Evolutionary conservation across 805 yeast species (phyloP).

Genomic region (Ogataea angusta): DNA sequence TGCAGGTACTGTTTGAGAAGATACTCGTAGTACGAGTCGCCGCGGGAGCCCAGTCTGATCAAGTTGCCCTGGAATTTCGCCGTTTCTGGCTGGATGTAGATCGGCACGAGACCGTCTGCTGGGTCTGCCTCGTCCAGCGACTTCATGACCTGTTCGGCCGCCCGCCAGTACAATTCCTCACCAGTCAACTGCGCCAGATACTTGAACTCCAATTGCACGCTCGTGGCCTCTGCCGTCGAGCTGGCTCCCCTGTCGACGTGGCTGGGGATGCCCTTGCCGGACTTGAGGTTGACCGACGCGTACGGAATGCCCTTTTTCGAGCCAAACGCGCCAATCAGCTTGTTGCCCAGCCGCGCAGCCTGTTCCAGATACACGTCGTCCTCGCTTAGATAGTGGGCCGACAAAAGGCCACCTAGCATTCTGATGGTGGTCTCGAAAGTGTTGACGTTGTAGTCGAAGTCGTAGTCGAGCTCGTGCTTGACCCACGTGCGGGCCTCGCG

Average conservation of each 20-base stretch:
- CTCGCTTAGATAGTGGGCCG: conserved; percentile 69
- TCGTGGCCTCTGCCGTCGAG: conserved; percentile 86
- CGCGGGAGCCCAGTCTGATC: conserved; percentile 85
- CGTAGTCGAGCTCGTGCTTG: conserved; percentile 60
- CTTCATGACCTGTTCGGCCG: conserved; percentile 69
- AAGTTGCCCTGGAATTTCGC: conserved; percentile 63
- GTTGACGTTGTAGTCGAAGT: conserved; percentile 71
- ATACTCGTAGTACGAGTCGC: conserved; percentile 91
- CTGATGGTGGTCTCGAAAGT: conserved; percentile 93
- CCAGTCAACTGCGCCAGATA: conserved; percentile 79
- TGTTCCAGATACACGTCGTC: conserved; percentile 72
- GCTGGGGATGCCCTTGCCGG: conserved; percentile 57
- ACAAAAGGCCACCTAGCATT: conserved; percentile 89
- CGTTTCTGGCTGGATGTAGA: conserved; percentile 68
- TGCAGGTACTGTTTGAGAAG: conserved; percentile 81
- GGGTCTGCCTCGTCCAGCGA: conserved; percentile 64
- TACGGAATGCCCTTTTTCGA: conserved; percentile 70
- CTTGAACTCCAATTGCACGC: conserved; percentile 83
- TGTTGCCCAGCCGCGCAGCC: conserved; percentile 76
- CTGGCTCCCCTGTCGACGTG: conserved; percentile 75
- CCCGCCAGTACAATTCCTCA: conserved; percentile 72
- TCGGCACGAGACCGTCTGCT: conserved; percentile 77
- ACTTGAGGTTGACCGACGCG: conserved; percentile 68
- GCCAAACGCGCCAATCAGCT: conserved; percentile 66
- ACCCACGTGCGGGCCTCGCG: conserved; percentile 72